A percentile compares a stretch with the other conserved stretches of the same genome.
Evolutionary conservation across 495 filamentous ascomycete species (phyloP).

Genomic region (Podospora pseudocomata): DNA sequence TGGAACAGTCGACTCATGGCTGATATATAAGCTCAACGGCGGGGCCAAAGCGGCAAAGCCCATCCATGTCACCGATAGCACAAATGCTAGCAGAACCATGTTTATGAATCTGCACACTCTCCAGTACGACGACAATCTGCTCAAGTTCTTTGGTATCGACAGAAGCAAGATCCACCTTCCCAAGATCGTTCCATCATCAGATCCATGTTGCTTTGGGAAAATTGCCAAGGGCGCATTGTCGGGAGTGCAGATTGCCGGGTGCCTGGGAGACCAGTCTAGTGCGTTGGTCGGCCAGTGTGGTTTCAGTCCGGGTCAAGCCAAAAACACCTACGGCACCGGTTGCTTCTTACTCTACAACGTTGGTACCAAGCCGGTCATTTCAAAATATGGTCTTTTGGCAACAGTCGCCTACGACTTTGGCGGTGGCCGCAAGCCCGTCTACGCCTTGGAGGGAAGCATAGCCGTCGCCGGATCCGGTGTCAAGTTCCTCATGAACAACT

Average conservation of each 20-base stretch:
- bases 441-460: slow-evolving; percentile 89
- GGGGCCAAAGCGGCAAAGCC: slow-evolving; percentile 55
- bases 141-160: slow-evolving; percentile 82
- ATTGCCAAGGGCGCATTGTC: slow-evolving; percentile 64
- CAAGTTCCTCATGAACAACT: slow-evolving; percentile 86
- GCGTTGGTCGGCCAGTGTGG: slow-evolving; percentile 90
- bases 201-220: slow-evolving; percentile 68
- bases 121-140: slow-evolving; percentile 76
- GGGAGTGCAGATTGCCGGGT: slow-evolving; percentile 78
- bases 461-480: slow-evolving; percentile 88
- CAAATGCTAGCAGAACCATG: slow-evolving; percentile 93
- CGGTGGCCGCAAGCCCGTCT: slow-evolving; percentile 67
- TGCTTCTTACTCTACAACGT: slow-evolving; percentile 96
- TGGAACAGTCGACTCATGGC: slow-evolving; percentile 91
- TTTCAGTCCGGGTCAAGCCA: slow-evolving; percentile 80
- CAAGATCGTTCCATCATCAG: slow-evolving; percentile 81
- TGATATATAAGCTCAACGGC: slow-evolving; percentile 87
- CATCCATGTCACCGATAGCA: slow-evolving; percentile 80
- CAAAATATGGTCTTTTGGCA: slow-evolving; percentile 79
- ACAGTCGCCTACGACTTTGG: slow-evolving; percentile 89
- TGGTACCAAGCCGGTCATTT: slow-evolving; percentile 84
- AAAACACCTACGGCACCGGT: slow-evolving; percentile 96
- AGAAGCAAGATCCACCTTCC: slow-evolving; percentile 71
- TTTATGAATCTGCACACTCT: slow-evolving; percentile 90
- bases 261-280: slow-evolving; percentile 88